A percentile compares a stretch with the other conserved stretches of the same genome.
Evolutionary conservation across 1,139 yeast genomes (phyloP).

Genomic region (Zhuliangozyma parablackwelliae): DNA sequence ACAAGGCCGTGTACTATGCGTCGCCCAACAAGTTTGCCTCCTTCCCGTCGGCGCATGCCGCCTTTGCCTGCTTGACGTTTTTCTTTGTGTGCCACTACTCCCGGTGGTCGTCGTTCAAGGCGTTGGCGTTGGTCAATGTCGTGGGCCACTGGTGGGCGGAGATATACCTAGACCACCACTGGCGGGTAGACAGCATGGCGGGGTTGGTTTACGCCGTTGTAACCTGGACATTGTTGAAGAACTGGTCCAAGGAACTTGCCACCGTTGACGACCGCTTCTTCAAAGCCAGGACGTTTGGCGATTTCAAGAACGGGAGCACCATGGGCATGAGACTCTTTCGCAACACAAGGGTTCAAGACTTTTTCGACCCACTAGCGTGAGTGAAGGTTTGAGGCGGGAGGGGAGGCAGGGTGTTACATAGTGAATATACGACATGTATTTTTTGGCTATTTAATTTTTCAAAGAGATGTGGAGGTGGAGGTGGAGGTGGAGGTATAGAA

Average conservation of each 20-base stretch:
- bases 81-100: slow-evolving; percentile 42
- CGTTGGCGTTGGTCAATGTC: slow-evolving; percentile 34
- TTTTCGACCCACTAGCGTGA: slow-evolving; percentile 42
- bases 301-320: slow-evolving; percentile 25
- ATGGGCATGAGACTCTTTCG: slow-evolving; percentile 58
- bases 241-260: slow-evolving; percentile 19
- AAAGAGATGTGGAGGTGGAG: background rate
- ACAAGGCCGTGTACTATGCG: slow-evolving; percentile 58
- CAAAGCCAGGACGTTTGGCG: slow-evolving; percentile 13
- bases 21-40: slow-evolving; percentile 71
- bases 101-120: slow-evolving; percentile 33
- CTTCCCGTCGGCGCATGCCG: slow-evolving; percentile 61
- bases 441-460: too few species aligned
- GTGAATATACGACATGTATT: background rate
- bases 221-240: slow-evolving; percentile 18
- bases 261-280: slow-evolving; percentile 24
- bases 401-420: too few species aligned
- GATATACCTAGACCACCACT: slow-evolving; percentile 67
- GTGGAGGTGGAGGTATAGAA: background rate
- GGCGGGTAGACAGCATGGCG: slow-evolving; percentile 51
- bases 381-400: slow-evolving; percentile 10
- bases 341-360: slow-evolving; percentile 38
- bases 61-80: slow-evolving; percentile 53
- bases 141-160: slow-evolving; percentile 70
- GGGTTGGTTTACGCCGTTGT: slow-evolving; percentile 25